Percentiles rank a stretch among this genome's conserved stretches.
Conservation (phyloP, 148 eudicot genomes). For the Rhododendron griersonianum region DNA sequence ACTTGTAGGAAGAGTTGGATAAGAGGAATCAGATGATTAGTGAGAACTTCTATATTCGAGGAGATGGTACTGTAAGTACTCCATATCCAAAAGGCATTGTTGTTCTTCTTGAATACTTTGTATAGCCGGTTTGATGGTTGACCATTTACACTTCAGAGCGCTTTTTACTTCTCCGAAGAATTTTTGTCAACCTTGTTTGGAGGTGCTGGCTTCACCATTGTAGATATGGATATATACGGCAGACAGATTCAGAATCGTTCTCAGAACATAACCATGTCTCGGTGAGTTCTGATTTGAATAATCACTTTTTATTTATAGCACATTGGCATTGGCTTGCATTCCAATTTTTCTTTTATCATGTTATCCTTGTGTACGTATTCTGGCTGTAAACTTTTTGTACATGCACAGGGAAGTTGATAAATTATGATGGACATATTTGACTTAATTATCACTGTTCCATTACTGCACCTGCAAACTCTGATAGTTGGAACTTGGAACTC, state of each 20-base stretch:
- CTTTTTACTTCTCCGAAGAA: conserved; percentile 45
- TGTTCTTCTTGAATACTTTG: not conserved
- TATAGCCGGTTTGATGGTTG: conserved; percentile 1
- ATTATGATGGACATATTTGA: not conserved
- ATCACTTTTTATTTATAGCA: not conserved
- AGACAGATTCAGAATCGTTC: conserved; percentile 37
- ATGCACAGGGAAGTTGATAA: not conserved
- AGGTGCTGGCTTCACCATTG: conserved; percentile 25
- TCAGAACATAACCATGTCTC: conserved; percentile 34
- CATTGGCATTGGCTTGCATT: not conserved
- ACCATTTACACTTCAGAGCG: conserved; percentile 23
- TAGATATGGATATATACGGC: conserved; percentile 27
- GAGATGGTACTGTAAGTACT: conserved; percentile 50
- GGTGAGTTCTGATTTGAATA: conserved; percentile 18
- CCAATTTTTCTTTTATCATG: not conserved
- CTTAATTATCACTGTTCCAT: not conserved
- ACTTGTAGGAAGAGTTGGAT: conserved; percentile 32
- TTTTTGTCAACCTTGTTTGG: conserved; percentile 34
- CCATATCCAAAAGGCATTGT: not conserved
- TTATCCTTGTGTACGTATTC: not conserved
- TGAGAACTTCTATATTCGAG: conserved; percentile 37
- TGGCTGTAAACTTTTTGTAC: not conserved
- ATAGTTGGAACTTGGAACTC: not conserved
- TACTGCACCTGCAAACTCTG: not conserved
- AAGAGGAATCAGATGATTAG: conserved; percentile 38